Evolutionary conservation across 2,329 filamentous ascomycete species (phyloP), one percentile per base, ranked within the genome.

Genomic region (Acrodontium crateriforme): DNA sequence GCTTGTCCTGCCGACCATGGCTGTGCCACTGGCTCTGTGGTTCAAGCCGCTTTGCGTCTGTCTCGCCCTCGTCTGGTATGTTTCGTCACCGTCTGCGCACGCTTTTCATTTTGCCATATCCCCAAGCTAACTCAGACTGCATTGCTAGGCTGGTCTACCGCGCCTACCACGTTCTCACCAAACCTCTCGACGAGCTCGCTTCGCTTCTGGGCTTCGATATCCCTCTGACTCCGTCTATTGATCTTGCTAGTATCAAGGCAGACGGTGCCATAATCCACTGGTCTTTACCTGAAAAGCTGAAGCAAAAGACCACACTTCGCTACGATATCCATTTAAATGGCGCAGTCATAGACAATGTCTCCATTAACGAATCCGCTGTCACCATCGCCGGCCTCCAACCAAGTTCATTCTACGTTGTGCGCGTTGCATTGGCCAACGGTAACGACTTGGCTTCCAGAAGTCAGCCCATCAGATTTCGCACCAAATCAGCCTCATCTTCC

Each of bases 301-400:
- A 65, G 38, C 63, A 69, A 27, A 64, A 67, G 36, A 69, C 79
- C 3, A 79, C 91, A 29, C 69, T 83, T 29, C 91, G 85, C 57
- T 89, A 92, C 50, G 69, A 87, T 24, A 82, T 98, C 28, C 82
- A 92, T 52, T 76, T 98, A 39, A 95, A 98, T 55, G 87, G 87
- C 22, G 31, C 34, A 30, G 38, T 49, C 83, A 80, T 94, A 39
- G 89, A 85, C 44, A 82, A 93, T 47, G 82, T 85, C 24, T 75
- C 72, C 38, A 73, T 74, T 43, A 69, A 73, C 40, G 83, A 92
- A 52, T 83, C 78, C 1, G 80, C 83, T n/a, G 84, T 94, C 29
- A 85, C 81, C 24, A 84, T 98, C 30, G 84, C 79, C 17, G 83
- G 85, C 20, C 65, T 98, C 6, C 76, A 78, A 44, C 84, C 89